These are phyloP conservation scores for Debaryomyces tyrocola DNA, from an alignment of 805 yeast genomes.

Conservation along the genomic window DNA sequence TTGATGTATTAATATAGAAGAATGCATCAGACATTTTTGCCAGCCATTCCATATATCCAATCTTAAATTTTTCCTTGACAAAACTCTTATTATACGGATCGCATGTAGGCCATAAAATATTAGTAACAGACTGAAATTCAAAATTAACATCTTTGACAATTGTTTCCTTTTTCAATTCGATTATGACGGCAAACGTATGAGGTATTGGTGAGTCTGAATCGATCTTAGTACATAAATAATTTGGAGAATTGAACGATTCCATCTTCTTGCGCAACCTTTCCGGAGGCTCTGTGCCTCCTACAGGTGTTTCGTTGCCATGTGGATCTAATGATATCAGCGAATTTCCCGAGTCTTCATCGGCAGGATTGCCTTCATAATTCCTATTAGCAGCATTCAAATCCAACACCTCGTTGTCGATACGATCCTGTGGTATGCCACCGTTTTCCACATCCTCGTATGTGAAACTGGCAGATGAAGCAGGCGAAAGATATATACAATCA, in stretches of 20 bases:
- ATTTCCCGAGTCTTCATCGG: background rate
- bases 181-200: constrained; percentile 52
- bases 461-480: constrained; percentile 38
- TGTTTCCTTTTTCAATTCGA: constrained; percentile 44
- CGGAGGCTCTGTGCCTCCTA: background rate
- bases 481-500: constrained; percentile 40
- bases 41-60: constrained; percentile 52
- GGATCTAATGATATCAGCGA: background rate
- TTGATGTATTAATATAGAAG: constrained; percentile 39
- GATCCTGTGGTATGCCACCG: constrained; percentile 25
- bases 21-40: constrained; percentile 43
- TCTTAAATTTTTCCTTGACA: constrained; percentile 46
- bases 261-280: constrained; percentile 19
- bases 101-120: constrained; percentile 54
- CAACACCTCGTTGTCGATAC: constrained; percentile 7
- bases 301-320: background rate
- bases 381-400: background rate
- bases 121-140: constrained; percentile 43
- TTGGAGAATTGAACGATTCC: constrained; percentile 30
- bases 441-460: constrained; percentile 45
- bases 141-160: constrained; percentile 37
- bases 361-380: background rate
- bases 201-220: constrained; percentile 46
- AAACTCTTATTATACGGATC: constrained; percentile 48
- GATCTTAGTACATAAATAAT: constrained; percentile 34